Evolutionary conservation across 805 yeast genomes (phyloP).

Genomic region (Sugiyamaella marilandica): DNA sequence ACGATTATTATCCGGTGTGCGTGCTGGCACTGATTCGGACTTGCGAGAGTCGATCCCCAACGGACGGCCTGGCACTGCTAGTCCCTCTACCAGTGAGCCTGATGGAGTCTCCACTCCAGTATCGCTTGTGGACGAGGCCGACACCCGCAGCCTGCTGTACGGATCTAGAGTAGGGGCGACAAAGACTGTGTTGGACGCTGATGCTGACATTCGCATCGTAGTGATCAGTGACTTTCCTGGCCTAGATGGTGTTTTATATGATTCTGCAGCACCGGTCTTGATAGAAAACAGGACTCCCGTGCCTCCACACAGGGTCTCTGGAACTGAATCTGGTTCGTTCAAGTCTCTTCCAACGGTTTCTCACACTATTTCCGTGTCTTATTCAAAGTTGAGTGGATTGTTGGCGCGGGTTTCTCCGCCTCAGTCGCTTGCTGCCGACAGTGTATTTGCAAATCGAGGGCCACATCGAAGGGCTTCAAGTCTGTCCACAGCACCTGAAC

Average conservation of each 20-base stretch:
- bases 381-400: slow-evolving; percentile 5
- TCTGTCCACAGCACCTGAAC: background rate
- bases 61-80: background rate
- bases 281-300: background rate
- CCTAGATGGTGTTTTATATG: slow-evolving; percentile 17
- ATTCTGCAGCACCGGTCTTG: slow-evolving; percentile 7
- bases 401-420: background rate
- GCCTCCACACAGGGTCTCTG: background rate
- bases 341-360: background rate
- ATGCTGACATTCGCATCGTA: slow-evolving; percentile 20
- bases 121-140: slow-evolving; percentile 23
- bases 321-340: background rate
- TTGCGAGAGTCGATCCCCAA: background rate
- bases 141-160: slow-evolving; percentile 23
- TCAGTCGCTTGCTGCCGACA: background rate
- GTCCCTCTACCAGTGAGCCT: slow-evolving; percentile 4
- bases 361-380: slow-evolving; percentile 2
- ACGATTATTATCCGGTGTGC: slow-evolving; percentile 15
- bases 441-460: background rate
- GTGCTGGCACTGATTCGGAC: background rate
- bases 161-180: slow-evolving; percentile 17
- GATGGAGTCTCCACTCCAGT: slow-evolving; percentile 14
- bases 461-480: slow-evolving; percentile 7
- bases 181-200: slow-evolving; percentile 10
- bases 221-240: slow-evolving; percentile 15